phyloP scores from a whole-genome alignment of 2,329 filamentous ascomycete species.

The Talaromyces sp. region DNA sequence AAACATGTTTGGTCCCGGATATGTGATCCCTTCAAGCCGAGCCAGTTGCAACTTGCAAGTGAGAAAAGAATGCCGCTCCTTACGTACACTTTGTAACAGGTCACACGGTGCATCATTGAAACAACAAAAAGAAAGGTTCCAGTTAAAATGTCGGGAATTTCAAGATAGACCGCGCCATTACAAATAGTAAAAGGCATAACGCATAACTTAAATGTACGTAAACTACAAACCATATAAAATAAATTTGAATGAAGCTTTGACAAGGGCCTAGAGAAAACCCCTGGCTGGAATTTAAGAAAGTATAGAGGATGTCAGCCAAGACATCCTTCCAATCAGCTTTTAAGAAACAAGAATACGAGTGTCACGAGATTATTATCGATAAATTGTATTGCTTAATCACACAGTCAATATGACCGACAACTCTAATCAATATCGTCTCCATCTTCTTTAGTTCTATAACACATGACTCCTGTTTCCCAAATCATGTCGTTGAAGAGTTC shows the following conservation, averaged over 20 bases:
- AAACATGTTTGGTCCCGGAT: not conserved
- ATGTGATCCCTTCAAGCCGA: not conserved
- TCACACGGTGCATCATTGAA: not conserved
- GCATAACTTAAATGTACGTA: not conserved
- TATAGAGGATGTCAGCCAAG: not conserved
- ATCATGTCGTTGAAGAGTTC: not conserved
- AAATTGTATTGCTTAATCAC: not conserved
- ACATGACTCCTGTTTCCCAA: not conserved
- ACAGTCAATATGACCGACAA: not conserved
- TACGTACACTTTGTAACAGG: not conserved
- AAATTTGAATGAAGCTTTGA: not conserved
- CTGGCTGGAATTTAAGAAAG: not conserved
- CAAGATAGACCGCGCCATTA: not conserved
- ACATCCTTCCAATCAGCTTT: not conserved
- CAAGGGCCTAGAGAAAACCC: not conserved
- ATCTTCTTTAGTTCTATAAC: not conserved
- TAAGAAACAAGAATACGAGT: not conserved
- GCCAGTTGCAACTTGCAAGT: not conserved
- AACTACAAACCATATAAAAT: not conserved
- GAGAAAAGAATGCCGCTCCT: not conserved
- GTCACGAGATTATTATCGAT: not conserved
- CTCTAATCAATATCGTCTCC: not conserved
- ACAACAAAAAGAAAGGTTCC: not conserved
- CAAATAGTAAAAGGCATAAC: not conserved
- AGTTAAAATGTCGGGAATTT: not conserved